Base-by-base conservation (phyloP, 2,329 filamentous ascomycete genomes). In the Aspergillus versicolor region DNA sequence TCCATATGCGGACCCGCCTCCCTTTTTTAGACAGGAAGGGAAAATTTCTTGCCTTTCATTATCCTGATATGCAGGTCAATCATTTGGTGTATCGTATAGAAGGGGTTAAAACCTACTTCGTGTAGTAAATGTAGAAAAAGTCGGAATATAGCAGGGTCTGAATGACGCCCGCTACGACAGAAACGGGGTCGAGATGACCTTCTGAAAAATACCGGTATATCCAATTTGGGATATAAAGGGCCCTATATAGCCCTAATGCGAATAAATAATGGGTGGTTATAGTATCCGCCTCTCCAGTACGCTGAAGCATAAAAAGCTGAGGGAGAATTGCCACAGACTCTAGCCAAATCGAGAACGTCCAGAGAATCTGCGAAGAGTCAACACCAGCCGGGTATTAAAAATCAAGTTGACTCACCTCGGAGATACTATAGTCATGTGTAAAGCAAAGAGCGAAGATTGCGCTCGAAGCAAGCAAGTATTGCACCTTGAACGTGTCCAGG, bases 101-200 rank as follows among this genome's bases (percentile, higher is more conserved):
- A 32, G 22, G 24, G 13, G 17, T 12, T n/a, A 15, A 37, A 27
- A 77, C 83, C 75, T 73, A 88, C 87, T 97, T 97, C 59, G 89
- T 96, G 79, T 97, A 99, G 81, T 99, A 99, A 70, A 99, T 93
- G 83, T 92, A 99, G 84, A 99, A 99, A 81, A 99, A 99, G 79
- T 99, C 94, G 62, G 91, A 96, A 81, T 99, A 99, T 57, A 99
- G 82, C 48, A 99, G 79, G 0, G 94, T 99, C 82, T 99, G 94
- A 63, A 97, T 79, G 55, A 97, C 83, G 12, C 94, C 94, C 3
- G 95, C 94, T 61, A 94, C 72, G 51, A 97, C 88, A 19, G 92
- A 89, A 65, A 97, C 95, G 63, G 88, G 90, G 73, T 97, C 92
- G 66, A 88, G 89, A 74, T 91, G 88, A 50, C 84, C 80, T 75